Evolutionary conservation across 192 early-diverging fungal species (phyloP), one percentile per base, ranked within the genome.

Genomic region (Backusella morwellensis): DNA sequence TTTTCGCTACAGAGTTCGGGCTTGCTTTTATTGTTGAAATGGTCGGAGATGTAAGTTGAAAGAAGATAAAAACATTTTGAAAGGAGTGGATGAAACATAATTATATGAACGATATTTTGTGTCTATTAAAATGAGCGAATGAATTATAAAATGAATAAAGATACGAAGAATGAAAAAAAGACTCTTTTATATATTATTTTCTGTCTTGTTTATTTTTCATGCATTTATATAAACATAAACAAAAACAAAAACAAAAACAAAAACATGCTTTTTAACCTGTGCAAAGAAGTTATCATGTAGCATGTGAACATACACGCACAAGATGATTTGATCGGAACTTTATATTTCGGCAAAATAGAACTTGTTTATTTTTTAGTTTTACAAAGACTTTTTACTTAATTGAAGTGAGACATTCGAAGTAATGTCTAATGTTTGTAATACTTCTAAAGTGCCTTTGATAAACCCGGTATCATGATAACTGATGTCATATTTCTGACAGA

Each of bases 401-500:
- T 81, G 77, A 38, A 66, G 71, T 9, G 72, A 73, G 19, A 81
- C 19, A 29, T 77, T 81, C 29, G 77, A 76, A 7, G 77, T 44
- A 47, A 81, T 41, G 38, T 81, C 80, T 68, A 81, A 77, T 19
- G 80, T 73, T 36, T 77, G 40, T 4, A 77, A 21, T 14, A 81
- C 80, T 66, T 81, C 75, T 50, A 81, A 75, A 34, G 76, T 75
- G 14, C 76, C 80, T n/a, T 70, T 76, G 56, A 75, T 41, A 35
- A 42, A 56, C 7, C 54, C 52, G 0, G 73, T 75, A 12, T 75
- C 59, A n/a, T 75, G 73, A 23, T 75, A 66, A 29, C 26, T 9
- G 35, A 75, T 67, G 19, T 67, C 38, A 38, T 75, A 75, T 40
- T 75, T 75, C 23, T 75, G 21, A 84, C 92, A 93, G 7, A 95